Conservation (phyloP, 148 eudicot genomes). For the Fagopyrum homotropicum region DNA sequence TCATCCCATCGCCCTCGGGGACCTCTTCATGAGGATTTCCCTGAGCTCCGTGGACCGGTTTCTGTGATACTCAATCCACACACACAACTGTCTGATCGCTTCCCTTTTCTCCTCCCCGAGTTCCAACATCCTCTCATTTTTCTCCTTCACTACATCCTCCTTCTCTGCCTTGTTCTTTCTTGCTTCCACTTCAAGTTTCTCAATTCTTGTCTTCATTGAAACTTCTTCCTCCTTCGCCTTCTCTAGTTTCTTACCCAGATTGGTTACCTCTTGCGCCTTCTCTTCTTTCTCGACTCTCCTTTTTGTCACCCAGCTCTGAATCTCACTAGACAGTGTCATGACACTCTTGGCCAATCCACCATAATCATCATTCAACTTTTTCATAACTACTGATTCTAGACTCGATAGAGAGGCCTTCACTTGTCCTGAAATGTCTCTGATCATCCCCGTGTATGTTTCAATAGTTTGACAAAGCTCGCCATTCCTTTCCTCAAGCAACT, state of each 20-base stretch:
- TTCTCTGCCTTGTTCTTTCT: slow-evolving; percentile 19
- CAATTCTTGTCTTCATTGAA: slow-evolving; percentile 22
- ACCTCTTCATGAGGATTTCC: slow-evolving; percentile 21
- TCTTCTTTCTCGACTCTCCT: slow-evolving; percentile 38
- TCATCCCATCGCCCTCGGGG: slow-evolving; percentile 4
- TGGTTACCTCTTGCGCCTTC: slow-evolving; percentile 12
- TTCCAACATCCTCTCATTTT: slow-evolving; percentile 44
- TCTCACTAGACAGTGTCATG: slow-evolving; percentile 43
- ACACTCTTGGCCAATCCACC: slow-evolving; percentile 44
- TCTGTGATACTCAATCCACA: slow-evolving; percentile 69
- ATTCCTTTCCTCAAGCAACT: slow-evolving; percentile 33
- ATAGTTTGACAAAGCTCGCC: slow-evolving; percentile 22
- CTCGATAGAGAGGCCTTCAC: slow-evolving; percentile 26
- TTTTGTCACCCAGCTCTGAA: slow-evolving; percentile 38
- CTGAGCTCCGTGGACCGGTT: slow-evolving; percentile 44
- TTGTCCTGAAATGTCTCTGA: slow-evolving; percentile 27
- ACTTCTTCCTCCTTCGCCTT: slow-evolving; percentile 27
- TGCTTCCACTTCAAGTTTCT: slow-evolving; percentile 32
- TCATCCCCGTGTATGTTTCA: slow-evolving; percentile 1
- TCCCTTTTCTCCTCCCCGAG: slow-evolving; percentile 69
- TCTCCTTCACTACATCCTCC: slow-evolving; percentile 28
- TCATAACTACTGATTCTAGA: slow-evolving; percentile 35
- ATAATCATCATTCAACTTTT: slow-evolving; percentile 65
- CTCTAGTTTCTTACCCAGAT: no score
- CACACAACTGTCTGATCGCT: slow-evolving; percentile 78